Conservation (phyloP, 1,139 yeast genomes). For the Sugiyamaella pinicola region DNA sequence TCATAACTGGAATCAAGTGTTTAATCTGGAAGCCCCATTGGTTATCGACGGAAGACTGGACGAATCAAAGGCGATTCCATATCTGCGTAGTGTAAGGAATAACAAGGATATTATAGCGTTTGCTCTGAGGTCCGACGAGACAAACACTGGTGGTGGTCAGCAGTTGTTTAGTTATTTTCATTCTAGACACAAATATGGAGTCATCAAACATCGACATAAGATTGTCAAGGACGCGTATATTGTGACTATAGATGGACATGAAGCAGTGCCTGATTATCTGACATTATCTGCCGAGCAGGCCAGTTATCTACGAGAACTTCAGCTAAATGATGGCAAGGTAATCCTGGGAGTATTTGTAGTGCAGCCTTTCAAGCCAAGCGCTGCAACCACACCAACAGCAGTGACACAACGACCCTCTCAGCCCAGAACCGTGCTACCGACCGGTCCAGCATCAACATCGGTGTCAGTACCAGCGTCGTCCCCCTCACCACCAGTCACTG, state of each 20-base stretch:
- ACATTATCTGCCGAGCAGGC: constrained; percentile 26
- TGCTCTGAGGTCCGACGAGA: constrained; percentile 32
- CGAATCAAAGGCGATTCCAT: constrained; percentile 55
- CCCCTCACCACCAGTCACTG: neutral
- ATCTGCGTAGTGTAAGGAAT: constrained; percentile 53
- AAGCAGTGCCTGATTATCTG: constrained; percentile 30
- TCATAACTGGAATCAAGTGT: constrained; percentile 38
- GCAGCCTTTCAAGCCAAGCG: constrained; percentile 17
- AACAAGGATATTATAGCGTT: constrained; percentile 57
- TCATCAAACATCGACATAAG: constrained; percentile 52
- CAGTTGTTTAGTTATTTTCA: constrained; percentile 58
- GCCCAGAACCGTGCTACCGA: constrained; percentile 16
- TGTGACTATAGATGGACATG: constrained; percentile 46
- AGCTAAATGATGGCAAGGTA: constrained; percentile 17
- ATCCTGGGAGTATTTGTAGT: constrained; percentile 32
- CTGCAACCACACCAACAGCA: too few species aligned
- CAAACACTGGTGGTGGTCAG: constrained; percentile 39
- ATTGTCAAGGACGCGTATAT: constrained; percentile 69
- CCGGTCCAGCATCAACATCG: constrained; percentile 1
- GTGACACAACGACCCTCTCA: too few species aligned
- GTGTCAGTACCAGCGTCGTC: neutral
- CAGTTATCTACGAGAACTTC: constrained; percentile 20
- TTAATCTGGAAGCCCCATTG: constrained; percentile 45
- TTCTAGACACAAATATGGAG: constrained; percentile 60
- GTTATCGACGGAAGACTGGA: constrained; percentile 67